A percentile compares a stretch with the other conserved stretches of the same genome.
Evolutionary conservation across 2,329 filamentous ascomycete genomes (phyloP).

Genomic region (Cryphonectria nitschkei): DNA sequence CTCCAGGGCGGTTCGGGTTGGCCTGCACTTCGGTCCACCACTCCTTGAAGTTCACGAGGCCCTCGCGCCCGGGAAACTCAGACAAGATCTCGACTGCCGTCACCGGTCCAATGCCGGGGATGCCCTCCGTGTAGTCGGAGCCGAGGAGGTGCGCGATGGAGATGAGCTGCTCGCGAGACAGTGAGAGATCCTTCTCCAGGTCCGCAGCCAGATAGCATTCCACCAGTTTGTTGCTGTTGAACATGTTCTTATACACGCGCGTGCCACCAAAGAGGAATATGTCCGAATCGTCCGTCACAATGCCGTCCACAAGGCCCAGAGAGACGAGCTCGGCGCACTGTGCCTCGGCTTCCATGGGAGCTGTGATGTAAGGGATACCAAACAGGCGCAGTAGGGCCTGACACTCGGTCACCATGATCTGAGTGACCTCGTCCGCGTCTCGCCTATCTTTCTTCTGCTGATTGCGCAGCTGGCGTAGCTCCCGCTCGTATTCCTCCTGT

Average conservation of each 20-base stretch:
- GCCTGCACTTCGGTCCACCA: conserved; percentile 87
- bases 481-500: conserved; percentile 79
- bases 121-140: conserved; percentile 91
- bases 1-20: conserved; percentile 62
- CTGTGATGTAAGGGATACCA: conserved; percentile 93
- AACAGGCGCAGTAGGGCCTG: conserved; percentile 89
- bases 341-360: conserved; percentile 98
- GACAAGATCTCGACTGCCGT: conserved; percentile 93
- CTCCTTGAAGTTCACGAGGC: conserved; percentile 75
- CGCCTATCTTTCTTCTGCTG: conserved; percentile 96
- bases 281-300: conserved; percentile 96
- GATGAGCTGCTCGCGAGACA: conserved; percentile 86
- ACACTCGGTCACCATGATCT: conserved; percentile 94
- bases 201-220: conserved; percentile 90
- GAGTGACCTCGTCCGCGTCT: conserved; percentile 95
- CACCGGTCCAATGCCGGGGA: conserved; percentile 89
- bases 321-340: conserved; percentile 91
- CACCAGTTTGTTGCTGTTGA: conserved; percentile 96
- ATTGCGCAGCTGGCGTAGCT: conserved; percentile 82
- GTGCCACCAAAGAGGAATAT: conserved; percentile 97
- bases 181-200: conserved; percentile 84
- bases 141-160: conserved; percentile 88
- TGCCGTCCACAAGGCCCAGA: conserved; percentile 90
- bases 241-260: conserved; percentile 99
- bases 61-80: conserved; percentile 70